A percentile compares a stretch with the other conserved stretches of the same genome.
phyloP scores from a whole-genome alignment of 2,329 filamentous ascomycete genomes.

The Grosmannia huntii region DNA sequence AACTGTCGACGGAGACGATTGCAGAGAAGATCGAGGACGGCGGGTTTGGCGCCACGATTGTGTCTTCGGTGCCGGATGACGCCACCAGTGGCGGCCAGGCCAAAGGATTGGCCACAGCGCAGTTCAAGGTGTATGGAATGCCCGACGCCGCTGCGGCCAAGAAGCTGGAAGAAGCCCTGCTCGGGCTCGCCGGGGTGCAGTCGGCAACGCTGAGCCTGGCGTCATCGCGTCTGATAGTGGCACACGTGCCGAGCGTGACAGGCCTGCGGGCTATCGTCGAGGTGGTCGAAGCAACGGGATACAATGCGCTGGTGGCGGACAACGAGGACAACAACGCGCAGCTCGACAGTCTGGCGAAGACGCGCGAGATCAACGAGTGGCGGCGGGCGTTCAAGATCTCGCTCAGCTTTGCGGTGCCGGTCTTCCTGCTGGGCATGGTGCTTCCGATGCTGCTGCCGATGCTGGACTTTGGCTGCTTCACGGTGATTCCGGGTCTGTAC shows the following conservation, averaged over 20 bases:
- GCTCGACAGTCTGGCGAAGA: slow-evolving; percentile 89
- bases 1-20: slow-evolving; percentile 62
- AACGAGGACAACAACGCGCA: slow-evolving; percentile 95
- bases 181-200: slow-evolving; percentile 54
- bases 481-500: slow-evolving; percentile 62
- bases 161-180: slow-evolving; percentile 56
- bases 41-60: slow-evolving; percentile 74
- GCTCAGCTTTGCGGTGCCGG: slow-evolving; percentile 70
- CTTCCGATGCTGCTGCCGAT: slow-evolving; percentile 71
- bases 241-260: slow-evolving; percentile 56
- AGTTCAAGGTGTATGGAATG: slow-evolving; percentile 76
- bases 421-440: slow-evolving; percentile 87
- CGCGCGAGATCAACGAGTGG: slow-evolving; percentile 93
- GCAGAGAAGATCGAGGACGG: slow-evolving; percentile 75
- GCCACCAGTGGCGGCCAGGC: slow-evolving; percentile 29
- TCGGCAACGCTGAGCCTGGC: slow-evolving; percentile 61
- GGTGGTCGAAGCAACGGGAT: slow-evolving; percentile 65
- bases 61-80: slow-evolving; percentile 58
- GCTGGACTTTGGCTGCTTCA: slow-evolving; percentile 62
- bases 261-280: slow-evolving; percentile 78
- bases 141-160: slow-evolving; percentile 59
- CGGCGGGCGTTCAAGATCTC: slow-evolving; percentile 67
- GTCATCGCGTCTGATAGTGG: slow-evolving; percentile 62
- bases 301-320: slow-evolving; percentile 81
- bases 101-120: slow-evolving; percentile 46